Base-by-base conservation (phyloP, 768 basidiomycete species). In the Suillus lakei region DNA sequence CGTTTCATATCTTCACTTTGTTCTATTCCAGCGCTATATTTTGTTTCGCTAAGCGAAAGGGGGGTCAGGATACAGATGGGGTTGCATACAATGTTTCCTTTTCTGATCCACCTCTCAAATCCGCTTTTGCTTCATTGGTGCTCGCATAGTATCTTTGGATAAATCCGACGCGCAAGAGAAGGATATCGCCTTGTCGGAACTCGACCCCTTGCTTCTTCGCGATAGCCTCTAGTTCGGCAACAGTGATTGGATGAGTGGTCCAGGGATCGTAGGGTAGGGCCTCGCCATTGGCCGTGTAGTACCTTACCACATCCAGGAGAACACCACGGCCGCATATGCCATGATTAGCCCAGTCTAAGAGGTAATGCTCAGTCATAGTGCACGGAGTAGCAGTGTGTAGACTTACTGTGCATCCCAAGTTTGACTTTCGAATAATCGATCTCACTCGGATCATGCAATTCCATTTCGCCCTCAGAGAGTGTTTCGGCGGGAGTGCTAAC, bases 261-360 rank as follows among this genome's bases (percentile, higher is more conserved):
- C 88, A 90, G 2, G 90, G 89, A 72, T 90, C 84, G 68, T 88
- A 90, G 0, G 88, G 88, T 2, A 88, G 74, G 8, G 78, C 73
- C 4, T 74, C 68, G 7, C 73, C 73, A 4, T 71, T 64, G 10
- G 79, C 78, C 1, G 82, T 84, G 64, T 84, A 83, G 74, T 84
- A 85, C 13, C 80, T 74, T 62, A 90, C 86, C 39, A 90, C 74
- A 75, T 91, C 89, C 39, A 91, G 82, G 26, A 91, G 76, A 55
- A 91, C 86, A 23, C 88, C 90, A 3, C 90, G 84, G 1, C 89
- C 88, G 61, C 87, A 88, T 50, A 90, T 89, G 1, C 90, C 89
- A 69, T 90, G 90, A 23, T 82, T 82, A 1, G 90, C 86, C 89
- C 88, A 91, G 71, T 90, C 90, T 90, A 53, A n/a, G 26, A 16